Evolutionary conservation across 1,284 basidiomycete species (phyloP).

Genomic region (Ceratobasidium sp.): DNA sequence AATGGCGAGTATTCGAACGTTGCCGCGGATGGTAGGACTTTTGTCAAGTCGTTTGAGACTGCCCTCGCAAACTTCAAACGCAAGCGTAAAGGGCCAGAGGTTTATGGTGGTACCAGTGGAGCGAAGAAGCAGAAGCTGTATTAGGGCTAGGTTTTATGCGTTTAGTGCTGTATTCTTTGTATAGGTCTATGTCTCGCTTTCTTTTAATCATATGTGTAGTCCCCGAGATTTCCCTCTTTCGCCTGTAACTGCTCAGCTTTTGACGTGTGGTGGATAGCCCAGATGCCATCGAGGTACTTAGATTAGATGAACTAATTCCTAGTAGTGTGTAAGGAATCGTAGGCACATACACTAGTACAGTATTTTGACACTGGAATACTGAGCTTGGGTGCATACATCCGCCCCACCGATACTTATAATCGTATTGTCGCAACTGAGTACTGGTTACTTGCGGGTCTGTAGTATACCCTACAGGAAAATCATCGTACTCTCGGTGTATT

Average conservation of each 20-base stretch:
- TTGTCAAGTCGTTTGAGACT: conserved; percentile 49
- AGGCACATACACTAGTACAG: too few relatives aligned
- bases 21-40: conserved; percentile 53
- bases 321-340: background rate
- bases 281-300: too few relatives aligned
- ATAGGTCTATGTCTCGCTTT: background rate
- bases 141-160: conserved; percentile 15
- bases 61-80: conserved; percentile 42
- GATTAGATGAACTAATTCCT: too few relatives aligned
- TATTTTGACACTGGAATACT: too few relatives aligned
- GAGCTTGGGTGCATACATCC: too few relatives aligned
- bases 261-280: too few relatives aligned
- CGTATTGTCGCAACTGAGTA: too few relatives aligned
- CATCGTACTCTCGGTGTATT: too few relatives aligned
- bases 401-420: too few relatives aligned
- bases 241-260: too few relatives aligned
- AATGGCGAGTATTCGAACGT: conserved; percentile 82
- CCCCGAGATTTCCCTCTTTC: background rate
- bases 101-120: conserved; percentile 2
- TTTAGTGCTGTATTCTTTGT: conserved; percentile 7
- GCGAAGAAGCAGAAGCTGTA: conserved; percentile 42
- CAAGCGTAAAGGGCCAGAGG: conserved; percentile 40
- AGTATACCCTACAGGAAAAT: too few relatives aligned
- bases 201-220: background rate
- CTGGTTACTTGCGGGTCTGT: too few relatives aligned